Evolutionary conservation across 345 rosid genomes (phyloP), one percentile per base, ranked within the genome.

Genomic region (Acer yangbiense): DNA sequence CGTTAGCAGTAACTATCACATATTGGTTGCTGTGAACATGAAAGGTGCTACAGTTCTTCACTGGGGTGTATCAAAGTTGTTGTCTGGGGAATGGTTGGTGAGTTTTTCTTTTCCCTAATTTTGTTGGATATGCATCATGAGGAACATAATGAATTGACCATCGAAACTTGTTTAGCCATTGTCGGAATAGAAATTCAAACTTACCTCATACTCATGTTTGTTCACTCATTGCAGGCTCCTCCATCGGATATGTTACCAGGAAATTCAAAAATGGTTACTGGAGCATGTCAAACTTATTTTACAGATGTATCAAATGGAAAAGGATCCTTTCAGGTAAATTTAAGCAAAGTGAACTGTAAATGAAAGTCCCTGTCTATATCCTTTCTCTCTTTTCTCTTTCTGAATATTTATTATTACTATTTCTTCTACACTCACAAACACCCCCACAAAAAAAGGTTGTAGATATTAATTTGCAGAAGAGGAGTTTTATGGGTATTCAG

Each of bases 251-350:
- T 87, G 78, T 69, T 90, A 81, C 89, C 94, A 35, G 85, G 87
- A 82, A 90, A 86, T 55, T 88, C 87, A 69, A 87, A 87, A 77
- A 76, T 88, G 74, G 86, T 84, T 72, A 76, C 83, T 4, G 85
- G 85, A 83, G 91, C 91, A 63, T 88, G 90, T 82, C 94, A 90
- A 74, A 88, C 89, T 67, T 82, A 84, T 79, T 90, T 90, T 78
- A 82, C 77, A 6, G 86, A 87, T n/a, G 69, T 71, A 74, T 81
- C 82, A 52, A 80, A 66, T 54, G 73, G 71, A 79, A 85, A 82
- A 83, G 86, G 83, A 69, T 80, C 86, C 44, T 90, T 86, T 76
- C 88, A 90, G 89, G 90, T 88, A 76, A 72, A 60, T 20, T 60
- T 69, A 65, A 55, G 48, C 21, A 46, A 66, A 61, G 50, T 54